phyloP scores from a whole-genome alignment of 2,329 filamentous ascomycete genomes.

The Chaetomiaceae sp. region DNA sequence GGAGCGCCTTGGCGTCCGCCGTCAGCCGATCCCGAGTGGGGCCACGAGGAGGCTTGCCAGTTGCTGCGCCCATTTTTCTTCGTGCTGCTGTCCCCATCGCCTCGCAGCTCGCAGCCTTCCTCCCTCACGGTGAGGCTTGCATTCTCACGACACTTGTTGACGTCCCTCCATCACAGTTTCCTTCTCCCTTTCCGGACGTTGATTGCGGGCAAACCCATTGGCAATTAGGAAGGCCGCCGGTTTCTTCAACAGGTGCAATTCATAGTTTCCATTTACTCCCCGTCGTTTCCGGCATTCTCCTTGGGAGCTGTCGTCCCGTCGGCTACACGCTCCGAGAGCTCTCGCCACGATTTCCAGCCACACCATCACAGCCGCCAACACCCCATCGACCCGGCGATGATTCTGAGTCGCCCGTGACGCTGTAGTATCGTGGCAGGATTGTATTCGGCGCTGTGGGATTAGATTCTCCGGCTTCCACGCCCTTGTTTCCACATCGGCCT shows the following conservation, averaged over 20 bases:
- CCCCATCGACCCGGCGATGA: conserved; percentile 28
- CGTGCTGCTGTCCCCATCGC: conserved; percentile 10
- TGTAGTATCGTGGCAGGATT: conserved; percentile 14
- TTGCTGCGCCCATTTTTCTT: conserved; percentile 21
- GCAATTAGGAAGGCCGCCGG: not conserved
- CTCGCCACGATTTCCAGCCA: conserved; percentile 36
- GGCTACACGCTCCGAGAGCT: conserved; percentile 22
- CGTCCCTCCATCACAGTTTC: not conserved
- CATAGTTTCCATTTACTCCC: conserved; percentile 7
- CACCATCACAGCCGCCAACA: conserved; percentile 27
- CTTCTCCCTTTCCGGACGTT: not conserved
- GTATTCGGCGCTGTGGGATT: conserved; percentile 5
- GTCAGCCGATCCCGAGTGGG: conserved; percentile 6
- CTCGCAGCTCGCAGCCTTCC: conserved; percentile 12
- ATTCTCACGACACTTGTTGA: conserved; percentile 1
- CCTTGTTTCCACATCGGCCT: not conserved
- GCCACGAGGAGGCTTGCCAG: conserved; percentile 11
- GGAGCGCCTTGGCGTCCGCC: conserved; percentile 7
- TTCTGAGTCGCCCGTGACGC: conserved; percentile 21
- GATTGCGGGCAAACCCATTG: not conserved
- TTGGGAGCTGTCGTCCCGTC: conserved; percentile 6
- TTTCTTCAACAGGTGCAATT: not conserved
- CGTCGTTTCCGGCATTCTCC: not conserved
- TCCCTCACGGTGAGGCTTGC: conserved; percentile 15
- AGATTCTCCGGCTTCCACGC: conserved; percentile 11